phyloP scores from a whole-genome alignment of 73 alveolate species.

The Blepharisma stoltei region DNA sequence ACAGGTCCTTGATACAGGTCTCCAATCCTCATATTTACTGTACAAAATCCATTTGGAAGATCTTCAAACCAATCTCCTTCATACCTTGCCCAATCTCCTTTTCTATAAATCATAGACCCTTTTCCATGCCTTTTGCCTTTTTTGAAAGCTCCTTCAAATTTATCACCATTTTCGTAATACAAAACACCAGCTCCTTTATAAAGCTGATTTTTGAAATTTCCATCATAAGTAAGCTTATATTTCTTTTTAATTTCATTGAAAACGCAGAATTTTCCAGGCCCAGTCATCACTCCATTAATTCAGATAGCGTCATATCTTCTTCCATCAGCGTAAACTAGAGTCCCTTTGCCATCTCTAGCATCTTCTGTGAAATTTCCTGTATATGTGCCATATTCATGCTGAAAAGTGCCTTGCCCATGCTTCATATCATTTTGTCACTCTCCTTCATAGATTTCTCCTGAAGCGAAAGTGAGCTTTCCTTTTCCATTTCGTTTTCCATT shows the following conservation, averaged over 20 bases:
- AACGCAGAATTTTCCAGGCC: slow-evolving; percentile 49
- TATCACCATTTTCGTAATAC: slow-evolving; percentile 72
- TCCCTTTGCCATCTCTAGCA: slow-evolving; percentile 82
- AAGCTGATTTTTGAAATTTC: too few species aligned
- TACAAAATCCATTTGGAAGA: too few species aligned
- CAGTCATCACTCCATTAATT: slow-evolving; percentile 44
- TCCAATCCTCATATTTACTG: too few species aligned
- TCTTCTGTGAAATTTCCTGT: slow-evolving; percentile 85
- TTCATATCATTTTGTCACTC: slow-evolving; percentile 28
- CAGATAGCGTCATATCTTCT: slow-evolving; percentile 86
- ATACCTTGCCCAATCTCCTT: slow-evolving; percentile 36
- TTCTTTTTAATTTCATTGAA: too few species aligned
- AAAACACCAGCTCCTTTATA: slow-evolving; percentile 46
- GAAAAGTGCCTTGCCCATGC: slow-evolving; percentile 36
- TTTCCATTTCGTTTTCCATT: slow-evolving; percentile 45
- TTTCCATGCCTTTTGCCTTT: slow-evolving; percentile 62
- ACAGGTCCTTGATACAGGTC: too few species aligned
- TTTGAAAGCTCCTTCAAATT: slow-evolving; percentile 74
- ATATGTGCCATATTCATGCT: slow-evolving; percentile 44
- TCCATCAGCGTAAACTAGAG: slow-evolving; percentile 68
- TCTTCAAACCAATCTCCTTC: too few species aligned
- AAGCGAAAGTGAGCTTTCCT: slow-evolving; percentile 42
- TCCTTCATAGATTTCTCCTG: slow-evolving; percentile 48
- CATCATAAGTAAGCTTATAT: too few species aligned
- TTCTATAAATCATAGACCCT: slow-evolving; percentile 55